phyloP scores from a whole-genome alignment of 805 yeast genomes.

The Wickerhamomyces queroliae region DNA sequence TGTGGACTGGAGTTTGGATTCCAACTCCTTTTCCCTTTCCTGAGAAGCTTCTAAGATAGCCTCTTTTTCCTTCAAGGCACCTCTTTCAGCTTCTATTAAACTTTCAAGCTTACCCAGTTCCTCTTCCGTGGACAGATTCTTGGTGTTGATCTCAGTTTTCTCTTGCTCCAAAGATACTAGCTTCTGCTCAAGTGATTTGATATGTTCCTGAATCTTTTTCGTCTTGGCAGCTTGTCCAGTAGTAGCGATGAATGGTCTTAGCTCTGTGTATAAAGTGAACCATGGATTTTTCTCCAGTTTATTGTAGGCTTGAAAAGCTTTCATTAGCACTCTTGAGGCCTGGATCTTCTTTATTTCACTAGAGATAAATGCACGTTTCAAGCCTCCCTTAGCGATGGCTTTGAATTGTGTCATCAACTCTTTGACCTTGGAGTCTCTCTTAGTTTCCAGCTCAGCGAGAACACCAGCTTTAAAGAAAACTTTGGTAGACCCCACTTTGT shows the following conservation, averaged over 20 bases:
- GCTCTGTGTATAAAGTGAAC: constrained; percentile 64
- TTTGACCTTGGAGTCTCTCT: constrained; percentile 61
- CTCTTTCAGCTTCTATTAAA: constrained; percentile 33
- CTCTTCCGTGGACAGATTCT: constrained; percentile 21
- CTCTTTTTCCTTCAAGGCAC: constrained; percentile 41
- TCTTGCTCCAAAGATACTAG: constrained; percentile 31
- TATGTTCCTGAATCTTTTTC: constrained; percentile 49
- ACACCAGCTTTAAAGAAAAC: constrained; percentile 96
- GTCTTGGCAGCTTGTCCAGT: constrained; percentile 54
- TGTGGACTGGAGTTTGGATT: constrained; percentile 19
- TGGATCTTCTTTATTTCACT: constrained; percentile 51
- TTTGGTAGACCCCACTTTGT: constrained; percentile 89
- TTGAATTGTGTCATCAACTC: constrained; percentile 55
- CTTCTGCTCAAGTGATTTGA: constrained; percentile 44
- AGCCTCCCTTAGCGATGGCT: constrained; percentile 57
- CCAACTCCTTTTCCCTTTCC: constrained; percentile 30
- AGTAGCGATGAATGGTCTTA: constrained; percentile 72
- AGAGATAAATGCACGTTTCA: constrained; percentile 43
- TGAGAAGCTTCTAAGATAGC: constrained; percentile 37
- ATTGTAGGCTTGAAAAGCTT: constrained; percentile 50
- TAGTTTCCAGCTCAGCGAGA: constrained; percentile 79
- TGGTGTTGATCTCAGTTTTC: constrained; percentile 22
- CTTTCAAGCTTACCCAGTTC: constrained; percentile 26
- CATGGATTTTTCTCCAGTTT: constrained; percentile 57
- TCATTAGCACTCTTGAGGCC: constrained; percentile 64